These are phyloP conservation scores for Lactifluus volemus DNA, from an alignment of 768 basidiomycete species.

Conservation along the genomic window DNA sequence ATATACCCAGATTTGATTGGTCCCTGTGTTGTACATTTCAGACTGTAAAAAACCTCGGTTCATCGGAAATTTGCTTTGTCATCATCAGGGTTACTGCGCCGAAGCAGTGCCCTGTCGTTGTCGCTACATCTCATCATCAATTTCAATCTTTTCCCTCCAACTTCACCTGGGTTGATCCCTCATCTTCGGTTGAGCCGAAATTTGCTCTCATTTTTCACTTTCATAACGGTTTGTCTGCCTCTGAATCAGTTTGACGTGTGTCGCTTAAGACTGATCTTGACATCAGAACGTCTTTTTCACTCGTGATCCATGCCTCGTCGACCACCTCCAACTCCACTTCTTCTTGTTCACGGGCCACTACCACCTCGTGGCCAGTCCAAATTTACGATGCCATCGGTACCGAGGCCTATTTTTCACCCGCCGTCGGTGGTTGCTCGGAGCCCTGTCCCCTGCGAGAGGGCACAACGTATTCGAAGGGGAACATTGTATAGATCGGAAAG, in stretches of 20 bases:
- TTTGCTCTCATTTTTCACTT: background rate
- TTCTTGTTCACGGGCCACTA: constrained; percentile 50
- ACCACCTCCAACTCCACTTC: constrained; percentile 56
- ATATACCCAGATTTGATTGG: constrained; percentile 2
- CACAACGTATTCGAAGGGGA: background rate
- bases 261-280: background rate
- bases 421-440: constrained; percentile 2
- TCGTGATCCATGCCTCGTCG: constrained; percentile 50
- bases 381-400: constrained; percentile 60
- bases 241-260: background rate
- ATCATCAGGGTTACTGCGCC: constrained; percentile 2
- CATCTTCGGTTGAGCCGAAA: constrained; percentile 10
- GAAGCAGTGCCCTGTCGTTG: background rate
- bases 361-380: constrained; percentile 53
- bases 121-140: background rate
- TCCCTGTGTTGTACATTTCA: background rate
- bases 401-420: constrained; percentile 37
- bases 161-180: constrained; percentile 9
- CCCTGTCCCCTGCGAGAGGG: background rate
- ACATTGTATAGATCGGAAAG: constrained; percentile 19
- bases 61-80: constrained; percentile 9
- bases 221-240: background rate
- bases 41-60: background rate
- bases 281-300: background rate
- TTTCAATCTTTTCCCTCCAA: background rate